Conservation (phyloP, 495 filamentous ascomycete genomes). For the Penicillium salamii region DNA sequence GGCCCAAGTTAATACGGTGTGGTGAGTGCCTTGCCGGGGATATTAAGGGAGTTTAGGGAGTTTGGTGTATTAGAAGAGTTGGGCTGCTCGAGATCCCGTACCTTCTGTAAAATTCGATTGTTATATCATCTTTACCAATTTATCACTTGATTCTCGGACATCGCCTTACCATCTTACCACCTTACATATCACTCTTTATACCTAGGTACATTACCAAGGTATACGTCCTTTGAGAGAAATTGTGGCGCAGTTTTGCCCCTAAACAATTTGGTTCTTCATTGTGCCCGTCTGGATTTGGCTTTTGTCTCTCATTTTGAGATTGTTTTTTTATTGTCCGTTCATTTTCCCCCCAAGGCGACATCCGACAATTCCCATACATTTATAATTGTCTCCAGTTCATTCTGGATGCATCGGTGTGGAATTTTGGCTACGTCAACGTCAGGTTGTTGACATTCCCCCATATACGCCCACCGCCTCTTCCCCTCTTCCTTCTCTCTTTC, state of each 20-base stretch:
- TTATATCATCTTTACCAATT: no score
- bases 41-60: neutral
- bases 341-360: no score
- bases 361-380: conserved; percentile 2
- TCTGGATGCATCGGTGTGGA: conserved; percentile 22
- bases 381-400: conserved; percentile 15
- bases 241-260: conserved; percentile 3
- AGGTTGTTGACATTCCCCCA: conserved; percentile 12
- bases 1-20: neutral
- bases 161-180: no score
- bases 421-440: conserved; percentile 17
- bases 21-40: neutral
- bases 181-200: no score
- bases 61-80: neutral
- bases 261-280: neutral
- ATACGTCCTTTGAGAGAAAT: neutral
- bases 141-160: no score
- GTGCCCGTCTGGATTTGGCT: neutral
- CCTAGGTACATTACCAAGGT: no score
- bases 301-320: neutral
- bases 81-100: neutral
- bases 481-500: conserved; percentile 14
- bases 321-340: no score
- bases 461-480: conserved; percentile 14
- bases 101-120: no score